Base-by-base conservation (phyloP, 2,329 filamentous ascomycete species). In the Moelleriella libera region DNA sequence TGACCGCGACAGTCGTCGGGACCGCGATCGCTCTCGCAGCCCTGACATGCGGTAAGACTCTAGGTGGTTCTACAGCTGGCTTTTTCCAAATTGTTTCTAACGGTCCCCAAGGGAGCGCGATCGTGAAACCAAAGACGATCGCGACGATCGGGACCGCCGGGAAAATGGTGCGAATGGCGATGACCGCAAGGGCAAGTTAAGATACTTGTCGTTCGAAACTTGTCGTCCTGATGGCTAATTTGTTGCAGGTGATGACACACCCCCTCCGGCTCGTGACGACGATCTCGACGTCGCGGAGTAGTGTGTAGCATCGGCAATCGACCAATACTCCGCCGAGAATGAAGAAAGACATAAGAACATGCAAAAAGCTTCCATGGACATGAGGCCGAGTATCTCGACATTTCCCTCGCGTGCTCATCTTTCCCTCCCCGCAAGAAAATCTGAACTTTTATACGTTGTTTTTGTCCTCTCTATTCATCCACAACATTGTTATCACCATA, bases 241-340 rank as follows among this genome's bases (percentile, higher is more conserved):
- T 32, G 34, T 9, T 11, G 29, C 41, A 49, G 49, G 47, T 45
- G 52, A 54, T 58, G 88, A 94, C 56, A 87, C 85, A 58, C 84
- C 86, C 53, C 82, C 85, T 54, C 80, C 86, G 53, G 83, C 81
- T 57, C 88, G 50, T 41, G 50, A 95, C 61, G 92, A 98, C 65
- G 92, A 98, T 62, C 78, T 97, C 63, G 92, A 98, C 66, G 89
- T 92, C 61, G 90, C 89, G 60, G 92, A 97, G 70, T 82, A 71
- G 59, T 49, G 45, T 8, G 32, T 4, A 21, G 21, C 21, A 21
- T 21, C 21, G 21, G 21, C 21, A 21, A 21, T 21, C 21, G 21
- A 21, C 21, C 21, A 21, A 21, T 21, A 21, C 3, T 21, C 21
- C 21, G 21, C 21, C 21, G 21, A 21, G 21, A 21, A 21, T 21